These are phyloP conservation scores for Haematococcus lacustris DNA, from an alignment of 139 green algal genomes.

Conservation along the genomic window DNA sequence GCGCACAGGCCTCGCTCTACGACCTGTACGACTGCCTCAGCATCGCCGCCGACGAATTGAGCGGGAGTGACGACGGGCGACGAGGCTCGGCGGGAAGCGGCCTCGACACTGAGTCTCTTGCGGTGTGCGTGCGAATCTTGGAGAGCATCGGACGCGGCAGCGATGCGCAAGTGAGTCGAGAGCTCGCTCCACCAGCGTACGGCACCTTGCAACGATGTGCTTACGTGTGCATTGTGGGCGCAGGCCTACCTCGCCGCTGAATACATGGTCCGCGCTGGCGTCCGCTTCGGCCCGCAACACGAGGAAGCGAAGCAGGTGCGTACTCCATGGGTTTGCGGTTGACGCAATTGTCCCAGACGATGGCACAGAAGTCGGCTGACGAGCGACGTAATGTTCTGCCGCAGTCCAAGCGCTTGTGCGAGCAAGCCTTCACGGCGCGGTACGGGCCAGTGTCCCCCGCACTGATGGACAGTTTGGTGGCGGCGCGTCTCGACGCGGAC, in stretches of 20 bases:
- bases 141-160: slow-evolving; percentile 13
- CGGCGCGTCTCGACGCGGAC: slow-evolving; percentile 16
- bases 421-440: background rate
- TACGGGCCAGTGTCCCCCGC: slow-evolving; percentile 16
- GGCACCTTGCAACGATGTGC: too few relatives aligned
- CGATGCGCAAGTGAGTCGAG: slow-evolving; percentile 6
- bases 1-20: slow-evolving; percentile 24
- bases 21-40: slow-evolving; percentile 40
- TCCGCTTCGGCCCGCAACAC: slow-evolving; percentile 18
- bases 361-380: too few relatives aligned
- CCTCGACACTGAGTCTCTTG: slow-evolving; percentile 23
- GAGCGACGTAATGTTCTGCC: too few relatives aligned
- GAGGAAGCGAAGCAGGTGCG: slow-evolving; percentile 4
- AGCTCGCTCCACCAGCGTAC: background rate
- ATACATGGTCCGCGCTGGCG: slow-evolving; percentile 14
- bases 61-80: background rate
- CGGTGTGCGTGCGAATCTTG: slow-evolving; percentile 15
- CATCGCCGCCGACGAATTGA: slow-evolving; percentile 29
- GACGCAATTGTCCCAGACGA: too few relatives aligned
- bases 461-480: slow-evolving; percentile 18
- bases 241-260: slow-evolving; percentile 15
- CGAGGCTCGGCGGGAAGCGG: background rate
- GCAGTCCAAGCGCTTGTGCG: background rate
- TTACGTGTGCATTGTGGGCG: too few relatives aligned
- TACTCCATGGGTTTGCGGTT: too few relatives aligned